phyloP scores from a whole-genome alignment of 139 green algal genomes.

The Chlamydomonas applanata region DNA sequence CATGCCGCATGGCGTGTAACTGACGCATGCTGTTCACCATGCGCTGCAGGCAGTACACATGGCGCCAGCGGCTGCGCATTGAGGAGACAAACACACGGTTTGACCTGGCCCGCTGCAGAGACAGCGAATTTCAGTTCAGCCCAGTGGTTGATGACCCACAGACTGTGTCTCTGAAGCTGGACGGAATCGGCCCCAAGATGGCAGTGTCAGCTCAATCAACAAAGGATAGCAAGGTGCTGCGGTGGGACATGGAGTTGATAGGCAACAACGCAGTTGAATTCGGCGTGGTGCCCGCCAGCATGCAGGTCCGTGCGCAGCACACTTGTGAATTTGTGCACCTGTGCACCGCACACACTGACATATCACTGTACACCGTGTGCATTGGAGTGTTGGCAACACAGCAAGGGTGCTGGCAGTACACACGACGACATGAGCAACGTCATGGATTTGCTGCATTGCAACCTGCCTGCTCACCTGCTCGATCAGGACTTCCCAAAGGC shows the following conservation, averaged over 20 bases:
- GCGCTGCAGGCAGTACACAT: constrained; percentile 9
- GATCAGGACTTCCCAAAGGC: constrained; percentile 32
- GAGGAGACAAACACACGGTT: constrained; percentile 22
- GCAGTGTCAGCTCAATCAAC: constrained; percentile 63
- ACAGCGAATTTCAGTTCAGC: constrained; percentile 1
- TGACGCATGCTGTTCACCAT: no score
- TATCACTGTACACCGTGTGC: no score
- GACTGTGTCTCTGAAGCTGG: constrained; percentile 38
- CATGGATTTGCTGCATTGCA: neutral
- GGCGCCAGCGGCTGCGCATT: constrained; percentile 26
- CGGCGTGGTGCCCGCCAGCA: constrained; percentile 20
- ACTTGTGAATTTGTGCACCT: no score
- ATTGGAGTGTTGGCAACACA: no score
- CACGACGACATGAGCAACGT: no score
- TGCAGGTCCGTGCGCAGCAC: constrained; percentile 35
- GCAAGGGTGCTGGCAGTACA: no score
- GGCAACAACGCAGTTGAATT: constrained; percentile 45
- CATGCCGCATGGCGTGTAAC: no score
- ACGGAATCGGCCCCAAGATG: constrained; percentile 70
- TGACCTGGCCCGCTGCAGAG: neutral
- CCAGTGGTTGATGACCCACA: no score
- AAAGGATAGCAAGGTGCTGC: constrained; percentile 45
- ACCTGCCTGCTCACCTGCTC: neutral
- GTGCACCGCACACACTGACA: no score
- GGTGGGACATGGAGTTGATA: constrained; percentile 29